Base-by-base conservation (phyloP, 73 alveolate genomes). In the Paramecium bursaria region DNA sequence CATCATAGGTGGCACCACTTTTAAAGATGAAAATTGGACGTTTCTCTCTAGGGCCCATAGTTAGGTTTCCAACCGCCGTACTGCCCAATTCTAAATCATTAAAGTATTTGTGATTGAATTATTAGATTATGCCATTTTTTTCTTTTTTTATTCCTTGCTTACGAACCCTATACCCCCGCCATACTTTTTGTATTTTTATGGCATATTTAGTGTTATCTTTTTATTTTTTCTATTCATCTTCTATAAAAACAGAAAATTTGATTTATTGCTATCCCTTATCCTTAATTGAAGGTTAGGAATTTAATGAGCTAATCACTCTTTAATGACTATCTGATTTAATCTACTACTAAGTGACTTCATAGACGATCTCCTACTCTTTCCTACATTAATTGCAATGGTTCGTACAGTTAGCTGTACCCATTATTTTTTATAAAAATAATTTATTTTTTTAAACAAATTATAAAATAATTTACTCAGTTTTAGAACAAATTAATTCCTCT, bases 1-100 rank as follows among this genome's bases (percentile, higher is more conserved):
- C 97, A 14, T 46, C 85, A 85, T 88, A 91, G 15, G 88, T 91
- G 9, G 96, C 94, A 1, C 96, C 96, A 21, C 91, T 50, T 26
- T 85, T 85, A 86, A 75, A 91, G 7, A 85, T 76, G 55, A 74
- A 88, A 14, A 51, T 21, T 7, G 75, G 75, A 60, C 92, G 50
- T 54, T 48, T 75, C 51, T 76, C 86, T 75, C 89, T 51, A 0
- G 57, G 11, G 17, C 54, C 11, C 46, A 39, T 17, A 31, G 44
- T 31, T 67, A 2, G 17, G 60, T 67, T 14, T 25, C 21, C 26
- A 67, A 13, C 33, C 17, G 17, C 3, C 17, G 0, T 67, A 35
- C 60, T 19, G 22, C 82, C 82, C 10, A 33, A 67, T 67, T 67
- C 82, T 39, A 19, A 17, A 4, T 35, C 33, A 23, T 67, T 67